Percentiles rank a stretch among this genome's conserved stretches.
phyloP scores from a whole-genome alignment of 331 rosid species.

The Dryas integrifolia region DNA sequence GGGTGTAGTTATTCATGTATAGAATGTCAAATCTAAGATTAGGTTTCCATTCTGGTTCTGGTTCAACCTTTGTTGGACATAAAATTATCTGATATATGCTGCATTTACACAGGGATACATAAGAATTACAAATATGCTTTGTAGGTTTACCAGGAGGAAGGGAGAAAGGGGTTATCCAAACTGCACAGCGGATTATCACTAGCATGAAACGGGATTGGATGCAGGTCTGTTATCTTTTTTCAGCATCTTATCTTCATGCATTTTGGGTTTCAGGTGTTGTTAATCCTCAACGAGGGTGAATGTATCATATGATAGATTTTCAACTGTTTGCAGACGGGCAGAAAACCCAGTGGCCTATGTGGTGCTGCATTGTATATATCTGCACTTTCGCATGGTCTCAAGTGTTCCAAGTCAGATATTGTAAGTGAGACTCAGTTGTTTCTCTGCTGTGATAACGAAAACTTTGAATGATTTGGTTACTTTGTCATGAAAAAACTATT shows the following conservation, averaged over 20 bases:
- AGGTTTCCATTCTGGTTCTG: neutral
- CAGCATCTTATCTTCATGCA: constrained; percentile 9
- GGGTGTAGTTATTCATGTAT: neutral
- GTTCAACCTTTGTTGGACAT: neutral
- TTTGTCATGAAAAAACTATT: neutral
- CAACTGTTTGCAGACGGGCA: constrained; percentile 68
- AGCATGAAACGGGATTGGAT: constrained; percentile 98
- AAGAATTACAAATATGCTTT: constrained; percentile 12
- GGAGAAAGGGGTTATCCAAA: constrained; percentile 54
- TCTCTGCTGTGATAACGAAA: constrained; percentile 5
- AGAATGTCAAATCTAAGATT: neutral
- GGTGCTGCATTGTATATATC: constrained; percentile 92
- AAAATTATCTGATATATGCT: neutral
- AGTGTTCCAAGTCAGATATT: constrained; percentile 71
- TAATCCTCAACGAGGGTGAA: neutral
- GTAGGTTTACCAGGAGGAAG: constrained; percentile 66
- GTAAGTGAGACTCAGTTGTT: constrained; percentile 49
- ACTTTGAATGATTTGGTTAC: constrained; percentile 4
- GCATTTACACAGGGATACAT: constrained; percentile 1
- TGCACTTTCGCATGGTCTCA: constrained; percentile 77
- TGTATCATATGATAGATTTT: neutral
- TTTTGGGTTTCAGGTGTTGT: constrained; percentile 5
- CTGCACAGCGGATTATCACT: constrained; percentile 68
- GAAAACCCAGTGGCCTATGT: constrained; percentile 90
- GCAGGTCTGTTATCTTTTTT: constrained; percentile 52